Percentiles rank a stretch among this genome's conserved stretches.
Conservation (phyloP, 2,329 filamentous ascomycete species). For the Xylaria sp. region DNA sequence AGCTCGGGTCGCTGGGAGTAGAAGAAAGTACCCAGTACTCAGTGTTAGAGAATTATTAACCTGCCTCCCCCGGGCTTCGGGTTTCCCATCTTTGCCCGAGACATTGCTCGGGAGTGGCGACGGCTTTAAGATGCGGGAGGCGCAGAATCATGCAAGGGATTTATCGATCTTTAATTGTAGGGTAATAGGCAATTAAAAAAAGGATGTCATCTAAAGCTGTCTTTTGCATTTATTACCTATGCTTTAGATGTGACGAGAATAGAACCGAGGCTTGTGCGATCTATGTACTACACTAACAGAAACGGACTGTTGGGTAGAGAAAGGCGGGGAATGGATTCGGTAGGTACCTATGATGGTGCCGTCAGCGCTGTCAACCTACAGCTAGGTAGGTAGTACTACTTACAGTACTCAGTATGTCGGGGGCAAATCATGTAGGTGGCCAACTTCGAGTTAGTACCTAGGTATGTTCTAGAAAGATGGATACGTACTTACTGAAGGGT, state of each 20-base stretch:
- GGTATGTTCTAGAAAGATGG: too few species aligned
- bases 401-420: too few species aligned
- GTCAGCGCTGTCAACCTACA: too few species aligned
- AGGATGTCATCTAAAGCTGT: not conserved
- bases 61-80: not conserved
- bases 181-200: not conserved
- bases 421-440: not conserved
- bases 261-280: not conserved
- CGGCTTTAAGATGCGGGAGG: not conserved
- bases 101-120: not conserved
- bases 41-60: not conserved
- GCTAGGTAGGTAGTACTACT: too few species aligned
- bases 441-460: too few species aligned
- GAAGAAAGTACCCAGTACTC: not conserved
- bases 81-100: not conserved
- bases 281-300: not conserved
- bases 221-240: not conserved
- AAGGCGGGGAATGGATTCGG: not conserved
- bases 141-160: not conserved
- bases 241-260: not conserved
- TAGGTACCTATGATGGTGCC: not conserved
- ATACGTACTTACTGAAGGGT: too few species aligned
- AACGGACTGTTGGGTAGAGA: slow-evolving; percentile 6
- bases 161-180: not conserved
- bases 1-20: not conserved